Percentiles rank a stretch among this genome's conserved stretches.
phyloP scores from a whole-genome alignment of 2,329 filamentous ascomycete species.

The Aspergillus costaricaensis region DNA sequence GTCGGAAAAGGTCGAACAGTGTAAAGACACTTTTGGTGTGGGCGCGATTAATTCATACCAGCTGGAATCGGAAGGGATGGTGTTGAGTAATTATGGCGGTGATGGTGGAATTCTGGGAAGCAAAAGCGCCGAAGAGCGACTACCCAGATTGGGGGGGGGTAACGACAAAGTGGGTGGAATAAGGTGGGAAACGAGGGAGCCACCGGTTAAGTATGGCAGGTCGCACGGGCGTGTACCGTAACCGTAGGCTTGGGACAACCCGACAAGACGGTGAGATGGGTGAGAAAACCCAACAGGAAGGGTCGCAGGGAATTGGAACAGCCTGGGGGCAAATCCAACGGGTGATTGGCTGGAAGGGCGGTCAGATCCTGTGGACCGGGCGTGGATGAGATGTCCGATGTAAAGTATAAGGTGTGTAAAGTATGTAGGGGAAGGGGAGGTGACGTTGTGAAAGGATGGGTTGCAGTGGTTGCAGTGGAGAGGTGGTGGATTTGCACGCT shows the following conservation, averaged over 20 bases:
- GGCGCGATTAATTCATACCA: background rate
- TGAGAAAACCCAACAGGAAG: slow-evolving; percentile 18
- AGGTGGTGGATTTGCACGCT: no score
- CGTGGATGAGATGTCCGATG: slow-evolving; percentile 5
- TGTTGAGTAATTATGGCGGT: background rate
- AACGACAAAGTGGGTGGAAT: background rate
- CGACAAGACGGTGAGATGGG: slow-evolving; percentile 22
- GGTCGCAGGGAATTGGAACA: slow-evolving; percentile 15
- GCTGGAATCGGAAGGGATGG: background rate
- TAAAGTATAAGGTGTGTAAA: background rate
- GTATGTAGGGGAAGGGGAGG: background rate
- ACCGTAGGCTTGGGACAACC: slow-evolving; percentile 30
- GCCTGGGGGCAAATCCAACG: slow-evolving; percentile 6
- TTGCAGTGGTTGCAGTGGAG: background rate
- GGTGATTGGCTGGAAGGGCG: slow-evolving; percentile 25
- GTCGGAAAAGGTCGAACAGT: background rate
- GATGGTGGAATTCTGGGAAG: background rate
- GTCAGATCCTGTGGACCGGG: slow-evolving; percentile 23
- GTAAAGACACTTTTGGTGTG: background rate
- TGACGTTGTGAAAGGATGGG: background rate
- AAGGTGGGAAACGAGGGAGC: background rate
- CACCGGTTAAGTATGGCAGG: slow-evolving; percentile 16
- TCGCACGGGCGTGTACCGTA: slow-evolving; percentile 25
- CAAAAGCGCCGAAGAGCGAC: background rate
- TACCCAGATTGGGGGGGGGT: background rate